phyloP scores from a whole-genome alignment of 257 asterid genomes.

The Sherardia arvensis region DNA sequence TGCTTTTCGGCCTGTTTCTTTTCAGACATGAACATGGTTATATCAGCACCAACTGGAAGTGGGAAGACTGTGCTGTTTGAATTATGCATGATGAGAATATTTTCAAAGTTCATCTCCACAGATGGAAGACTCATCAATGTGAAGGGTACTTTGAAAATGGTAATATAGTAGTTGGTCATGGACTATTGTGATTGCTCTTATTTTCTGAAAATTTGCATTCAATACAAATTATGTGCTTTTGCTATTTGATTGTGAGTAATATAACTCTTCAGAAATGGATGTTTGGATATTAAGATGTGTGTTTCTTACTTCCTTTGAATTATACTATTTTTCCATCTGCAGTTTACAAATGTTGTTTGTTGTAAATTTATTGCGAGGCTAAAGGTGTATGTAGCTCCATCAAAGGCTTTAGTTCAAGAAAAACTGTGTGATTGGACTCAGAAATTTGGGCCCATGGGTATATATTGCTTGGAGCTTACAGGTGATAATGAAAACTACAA shows the following conservation, averaged over 20 bases:
- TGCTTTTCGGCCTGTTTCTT: constrained; percentile 78
- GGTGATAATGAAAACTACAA: constrained; percentile 80
- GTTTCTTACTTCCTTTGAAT: constrained; percentile 1
- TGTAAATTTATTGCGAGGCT: constrained; percentile 14
- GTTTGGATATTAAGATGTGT: neutral
- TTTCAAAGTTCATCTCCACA: constrained; percentile 64
- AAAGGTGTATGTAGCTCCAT: constrained; percentile 90
- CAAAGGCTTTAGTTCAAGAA: constrained; percentile 95
- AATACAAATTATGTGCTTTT: neutral
- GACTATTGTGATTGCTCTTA: neutral
- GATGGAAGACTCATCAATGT: constrained; percentile 52
- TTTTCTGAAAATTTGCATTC: neutral
- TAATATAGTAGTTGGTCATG: constrained; percentile 12
- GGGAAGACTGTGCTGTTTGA: constrained; percentile 94
- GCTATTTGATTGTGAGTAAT: neutral
- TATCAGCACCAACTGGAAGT: constrained; percentile 98
- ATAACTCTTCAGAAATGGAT: neutral
- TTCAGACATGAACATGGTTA: constrained; percentile 87
- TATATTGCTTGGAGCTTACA: constrained; percentile 82
- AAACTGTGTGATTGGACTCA: constrained; percentile 81
- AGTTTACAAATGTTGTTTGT: neutral
- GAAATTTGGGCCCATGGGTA: constrained; percentile 69
- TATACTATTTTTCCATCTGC: neutral
- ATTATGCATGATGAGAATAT: constrained; percentile 91
- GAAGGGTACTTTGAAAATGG: constrained; percentile 82